Base-by-base conservation (phyloP, 768 basidiomycete genomes). In the Russula sp. region DNA sequence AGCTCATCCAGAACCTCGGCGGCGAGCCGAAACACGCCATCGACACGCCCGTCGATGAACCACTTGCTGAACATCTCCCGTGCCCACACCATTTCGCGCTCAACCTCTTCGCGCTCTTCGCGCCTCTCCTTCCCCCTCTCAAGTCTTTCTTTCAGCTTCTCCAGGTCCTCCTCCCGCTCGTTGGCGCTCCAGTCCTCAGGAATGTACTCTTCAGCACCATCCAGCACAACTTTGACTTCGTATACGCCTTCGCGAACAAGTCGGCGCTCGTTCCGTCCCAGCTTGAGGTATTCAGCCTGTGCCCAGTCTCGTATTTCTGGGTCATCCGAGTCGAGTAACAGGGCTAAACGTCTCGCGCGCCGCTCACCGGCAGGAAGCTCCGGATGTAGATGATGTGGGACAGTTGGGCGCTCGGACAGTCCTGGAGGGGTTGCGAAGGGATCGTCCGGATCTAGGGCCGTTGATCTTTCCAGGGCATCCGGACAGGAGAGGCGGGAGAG, bases 201-300 rank as follows among this genome's bases (percentile, higher is more conserved):
- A 3, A n/a, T 28, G 24, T 54, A 55, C 34, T 62, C 59, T 8
- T 66, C 60, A 3, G 38, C 50, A 18, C 59, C 67, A 42, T 67
- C 59, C 30, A 49, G 26, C n/a, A 32, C 32, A 0, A 59, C 57
- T 24, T 59, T 67, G 34, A 67, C 66, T 22, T 67, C 66, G 36
- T 64, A 69, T 8, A 69, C 66, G 24, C 68, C 68, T 32, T 69
- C 68, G 24, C 60, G 52, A 7, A 69, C 68, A 49, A 67, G 66
- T 26, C 60, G 66, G 26, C 63, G 66, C 1, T 63, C 60, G 3
- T 53, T 18, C 13, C 40, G 62, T 24, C 62, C 63, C 7, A 69
- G 57, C 42, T 69, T 69, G 38, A 69, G 66, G 28, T 69, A 69
- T n/a, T 69, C 68, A 10, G 67, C 60, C 52, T 63, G 67, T 4